Evolutionary conservation across 305 asterid genomes (phyloP).

Genomic region (Lippia alba): DNA sequence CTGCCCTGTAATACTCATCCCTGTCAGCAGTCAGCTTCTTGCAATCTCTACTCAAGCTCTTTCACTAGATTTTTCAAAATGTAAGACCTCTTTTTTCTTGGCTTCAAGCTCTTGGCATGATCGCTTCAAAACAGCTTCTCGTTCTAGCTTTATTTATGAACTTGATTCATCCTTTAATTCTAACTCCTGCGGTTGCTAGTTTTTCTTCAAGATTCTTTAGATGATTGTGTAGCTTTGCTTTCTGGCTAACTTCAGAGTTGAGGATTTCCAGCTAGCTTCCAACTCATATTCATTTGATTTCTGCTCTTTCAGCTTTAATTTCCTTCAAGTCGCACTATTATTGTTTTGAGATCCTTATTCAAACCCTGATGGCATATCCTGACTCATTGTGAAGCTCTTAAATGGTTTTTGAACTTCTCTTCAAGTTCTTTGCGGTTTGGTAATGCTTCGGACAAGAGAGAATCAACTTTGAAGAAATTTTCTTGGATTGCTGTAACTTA

Average conservation of each 20-base stretch:
- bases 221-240: conserved; percentile 47
- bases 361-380: conserved; percentile 47
- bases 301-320: conserved; percentile 59
- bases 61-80: conserved; percentile 52
- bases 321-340: conserved; percentile 56
- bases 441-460: conserved; percentile 60
- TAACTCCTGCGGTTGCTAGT: conserved; percentile 45
- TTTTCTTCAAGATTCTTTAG: conserved; percentile 60
- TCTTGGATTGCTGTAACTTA: conserved; percentile 61
- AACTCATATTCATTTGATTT: conserved; percentile 47
- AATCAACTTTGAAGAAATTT: conserved; percentile 55
- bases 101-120: conserved; percentile 55
- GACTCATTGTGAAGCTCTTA: conserved; percentile 62
- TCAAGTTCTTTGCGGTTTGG: conserved; percentile 57
- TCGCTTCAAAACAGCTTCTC: conserved; percentile 49
- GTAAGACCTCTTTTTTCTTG: conserved; percentile 48
- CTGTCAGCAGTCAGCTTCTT: conserved; percentile 57
- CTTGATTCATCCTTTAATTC: conserved; percentile 48
- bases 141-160: conserved; percentile 50
- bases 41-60: conserved; percentile 60
- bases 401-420: conserved; percentile 53
- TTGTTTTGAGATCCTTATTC: conserved; percentile 58
- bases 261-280: conserved; percentile 53
- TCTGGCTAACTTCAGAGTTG: conserved; percentile 47
- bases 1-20: too few species aligned